Evolutionary conservation across 2,329 filamentous ascomycete genomes (phyloP), one percentile per base, ranked within the genome.

Genomic region (Ustilaginoidea virens): DNA sequence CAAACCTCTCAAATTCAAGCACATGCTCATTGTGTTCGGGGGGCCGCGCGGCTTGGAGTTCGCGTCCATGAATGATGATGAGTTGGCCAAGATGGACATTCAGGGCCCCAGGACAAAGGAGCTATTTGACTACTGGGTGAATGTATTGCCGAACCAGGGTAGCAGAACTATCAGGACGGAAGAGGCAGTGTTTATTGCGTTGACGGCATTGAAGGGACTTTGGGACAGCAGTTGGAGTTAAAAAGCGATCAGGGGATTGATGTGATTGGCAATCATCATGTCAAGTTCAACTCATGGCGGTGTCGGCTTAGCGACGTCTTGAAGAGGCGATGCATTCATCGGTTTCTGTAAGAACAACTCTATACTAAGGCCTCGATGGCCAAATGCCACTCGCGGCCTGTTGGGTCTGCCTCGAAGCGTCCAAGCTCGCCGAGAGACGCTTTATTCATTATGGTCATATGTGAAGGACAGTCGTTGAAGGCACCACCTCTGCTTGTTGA

Each of bases 91-190:
- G 25, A 73, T 74, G 48, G 76, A 72, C 1, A 68, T 87, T 10
- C 59, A 62, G 5, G 72, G 74, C 19, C 60, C 61, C 15, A 73
- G 70, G 36, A 75, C 74, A 6, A 68, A 62, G 38, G 71, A 81
- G 39, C 48, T 87, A 28, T 92, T 92, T 47, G 83, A 92, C 51
- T 65, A 75, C 40, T 92, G 81, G 81, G 63, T 92, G 12, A 81
- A 92, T 49, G 63, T 90, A 25, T 61, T 85, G 38, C 80, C 81
- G 4, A 71, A 73, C 1, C 83, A 92, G 50, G 82, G 81, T 1
- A 87, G 80, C 47, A 63, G 82, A 42, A 83, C 75, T 1, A 87
- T 92, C 36, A 60, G 80, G 36, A 90, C 82, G 0, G 82, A 92
- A 42, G 83, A 92, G 54, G 81, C 82, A 1, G 55, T 92, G 12